These are phyloP conservation scores for Microsporum audouinii DNA, from an alignment of 2,329 filamentous ascomycete species.

Conservation along the genomic window DNA sequence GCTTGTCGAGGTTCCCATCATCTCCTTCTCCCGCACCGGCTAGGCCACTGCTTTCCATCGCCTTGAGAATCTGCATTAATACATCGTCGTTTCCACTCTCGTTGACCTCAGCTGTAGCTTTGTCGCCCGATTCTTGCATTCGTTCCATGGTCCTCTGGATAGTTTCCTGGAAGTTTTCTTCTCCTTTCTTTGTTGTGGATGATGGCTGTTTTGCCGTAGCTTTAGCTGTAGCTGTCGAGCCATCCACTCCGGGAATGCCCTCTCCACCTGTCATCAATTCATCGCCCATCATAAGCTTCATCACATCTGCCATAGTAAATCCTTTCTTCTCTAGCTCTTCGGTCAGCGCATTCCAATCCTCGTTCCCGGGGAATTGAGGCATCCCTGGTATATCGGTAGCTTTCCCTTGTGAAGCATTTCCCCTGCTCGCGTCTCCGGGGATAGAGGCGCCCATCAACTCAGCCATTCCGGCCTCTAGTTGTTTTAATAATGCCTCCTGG, in stretches of 20 bases:
- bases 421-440: constrained; percentile 26
- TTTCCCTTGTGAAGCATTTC: constrained; percentile 52
- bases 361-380: constrained; percentile 14
- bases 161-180: constrained; percentile 76
- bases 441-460: constrained; percentile 59
- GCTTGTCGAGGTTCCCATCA: constrained; percentile 85
- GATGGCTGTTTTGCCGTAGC: constrained; percentile 17
- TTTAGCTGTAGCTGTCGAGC: constrained; percentile 11
- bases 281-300: constrained; percentile 24
- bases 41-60: constrained; percentile 55
- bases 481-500: constrained; percentile 54
- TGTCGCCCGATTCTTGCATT: constrained; percentile 79
- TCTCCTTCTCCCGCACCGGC: constrained; percentile 29
- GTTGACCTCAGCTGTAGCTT: constrained; percentile 66
- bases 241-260: constrained; percentile 7
- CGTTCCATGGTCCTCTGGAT: constrained; percentile 91
- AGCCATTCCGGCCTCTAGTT: constrained; percentile 85
- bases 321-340: constrained; percentile 23
- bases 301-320: constrained; percentile 20
- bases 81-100: constrained; percentile 62
- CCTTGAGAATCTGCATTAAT: constrained; percentile 82
- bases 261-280: constrained; percentile 8
- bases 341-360: constrained; percentile 22
- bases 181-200: constrained; percentile 24
- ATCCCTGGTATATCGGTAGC: neutral